A percentile compares a stretch with the other conserved stretches of the same genome.
Evolutionary conservation across 2,329 filamentous ascomycete species (phyloP).

Genomic region (Claviceps maximensis): DNA sequence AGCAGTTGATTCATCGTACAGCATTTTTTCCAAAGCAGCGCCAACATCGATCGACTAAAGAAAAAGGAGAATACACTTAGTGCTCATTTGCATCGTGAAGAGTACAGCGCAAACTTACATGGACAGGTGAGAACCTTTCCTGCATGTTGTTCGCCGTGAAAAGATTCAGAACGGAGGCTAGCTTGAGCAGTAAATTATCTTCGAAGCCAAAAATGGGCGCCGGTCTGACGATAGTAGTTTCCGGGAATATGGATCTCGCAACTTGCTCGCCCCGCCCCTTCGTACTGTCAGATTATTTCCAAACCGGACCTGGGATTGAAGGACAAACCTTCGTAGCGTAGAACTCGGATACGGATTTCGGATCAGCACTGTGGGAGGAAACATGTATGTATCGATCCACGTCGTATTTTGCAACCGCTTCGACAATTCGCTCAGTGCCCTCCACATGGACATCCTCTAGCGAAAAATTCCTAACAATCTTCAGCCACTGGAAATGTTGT

Average conservation of each 20-base stretch:
- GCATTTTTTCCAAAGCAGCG: constrained; percentile 75
- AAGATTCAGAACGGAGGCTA: constrained; percentile 68
- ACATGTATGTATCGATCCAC: constrained; percentile 94
- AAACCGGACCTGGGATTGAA: neutral
- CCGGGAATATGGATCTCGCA: constrained; percentile 80
- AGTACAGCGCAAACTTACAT: constrained; percentile 41
- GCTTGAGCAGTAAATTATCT: constrained; percentile 76
- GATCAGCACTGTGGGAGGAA: constrained; percentile 82
- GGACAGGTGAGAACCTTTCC: constrained; percentile 81
- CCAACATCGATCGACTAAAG: constrained; percentile 75
- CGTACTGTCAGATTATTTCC: neutral
- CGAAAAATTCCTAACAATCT: constrained; percentile 68
- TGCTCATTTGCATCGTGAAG: neutral
- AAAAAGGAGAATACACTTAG: neutral
- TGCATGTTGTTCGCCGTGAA: constrained; percentile 90
- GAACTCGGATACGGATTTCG: constrained; percentile 73
- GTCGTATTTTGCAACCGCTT: constrained; percentile 95
- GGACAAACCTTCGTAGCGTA: constrained; percentile 67
- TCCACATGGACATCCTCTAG: constrained; percentile 88
- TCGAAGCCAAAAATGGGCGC: constrained; percentile 92
- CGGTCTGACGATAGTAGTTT: constrained; percentile 91
- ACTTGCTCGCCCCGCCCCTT: constrained; percentile 70
- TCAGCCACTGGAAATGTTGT: constrained; percentile 10
- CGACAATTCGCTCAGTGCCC: constrained; percentile 80
- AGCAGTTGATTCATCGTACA: constrained; percentile 80